Base-by-base conservation (phyloP, 140 eudicot species). In the Anethum foeniculum region DNA sequence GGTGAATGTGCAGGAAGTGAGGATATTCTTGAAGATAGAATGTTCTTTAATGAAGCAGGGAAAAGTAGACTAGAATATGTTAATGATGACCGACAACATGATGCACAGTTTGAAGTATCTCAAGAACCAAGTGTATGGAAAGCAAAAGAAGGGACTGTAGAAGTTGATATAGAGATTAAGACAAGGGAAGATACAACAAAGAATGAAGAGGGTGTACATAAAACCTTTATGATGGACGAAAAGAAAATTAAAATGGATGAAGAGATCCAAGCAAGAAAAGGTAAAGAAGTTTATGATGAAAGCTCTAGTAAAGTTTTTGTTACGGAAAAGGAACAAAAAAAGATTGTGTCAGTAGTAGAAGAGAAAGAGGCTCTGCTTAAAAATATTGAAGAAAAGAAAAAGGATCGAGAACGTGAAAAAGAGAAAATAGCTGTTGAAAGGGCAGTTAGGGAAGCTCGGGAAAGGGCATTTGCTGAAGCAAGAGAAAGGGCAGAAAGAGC, bases 401-500 rank as follows among this genome's bases (percentile, higher is more conserved):
- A 83, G 85, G 88, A 87, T 76, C 86, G 86, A 71, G 97, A 95
- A 80, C 85, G 89, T 67, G 97, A 91, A 69, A 95, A 90, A 76
- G 87, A 90, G n/a, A 91, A 85, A 80, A 67, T 85, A 82, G 98
- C 91, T 54, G 99, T 90, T 54, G 99, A 96, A 73, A 87, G 99
- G 78, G 98, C 89, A 51, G 89, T 96, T 19, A 92, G 99, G n/a
- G 99, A 96, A 88, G 98, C 93, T 85, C 96, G 99, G 58, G 98
- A 96, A 83, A 91, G 99, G 58, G 94, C 97, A 4, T 93, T 91
- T 82, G 86, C 86, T 73, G 98, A 90, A 85, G 96, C 92, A 74
- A 81, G 89, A 83, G 98, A 88, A 80, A 82, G 94, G 84, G 97
- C 97, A 39, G 93, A 89, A 78, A 86, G 97, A 76, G 97, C 94